Conservation (phyloP, 495 filamentous ascomycete genomes). For the Darksidea phi region DNA sequence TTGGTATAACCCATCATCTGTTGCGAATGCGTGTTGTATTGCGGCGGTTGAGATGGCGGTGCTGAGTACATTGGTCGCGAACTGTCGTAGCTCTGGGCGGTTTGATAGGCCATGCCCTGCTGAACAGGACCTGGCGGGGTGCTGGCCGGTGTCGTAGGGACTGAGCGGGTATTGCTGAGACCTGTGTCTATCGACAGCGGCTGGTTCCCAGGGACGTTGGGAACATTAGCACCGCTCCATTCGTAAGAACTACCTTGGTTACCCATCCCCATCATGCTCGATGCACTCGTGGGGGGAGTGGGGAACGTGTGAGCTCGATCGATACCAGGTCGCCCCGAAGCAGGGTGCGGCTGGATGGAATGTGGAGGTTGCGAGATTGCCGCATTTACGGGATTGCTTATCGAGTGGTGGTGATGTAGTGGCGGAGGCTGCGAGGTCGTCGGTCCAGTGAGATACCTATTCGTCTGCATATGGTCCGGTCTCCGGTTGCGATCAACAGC, state of each 20-base stretch:
- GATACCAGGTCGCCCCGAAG: slow-evolving; percentile 65
- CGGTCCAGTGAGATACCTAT: slow-evolving; percentile 47
- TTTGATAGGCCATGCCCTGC: slow-evolving; percentile 73
- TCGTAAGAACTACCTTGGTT: slow-evolving; percentile 71
- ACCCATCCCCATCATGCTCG: slow-evolving; percentile 81
- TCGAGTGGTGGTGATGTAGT: slow-evolving; percentile 74
- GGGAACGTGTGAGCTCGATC: slow-evolving; percentile 89
- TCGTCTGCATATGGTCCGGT: slow-evolving; percentile 49
- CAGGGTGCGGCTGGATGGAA: slow-evolving; percentile 73
- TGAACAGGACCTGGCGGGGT: slow-evolving; percentile 78
- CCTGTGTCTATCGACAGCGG: slow-evolving; percentile 83
- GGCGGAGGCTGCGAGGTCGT: slow-evolving; percentile 56
- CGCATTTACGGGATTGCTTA: slow-evolving; percentile 64
- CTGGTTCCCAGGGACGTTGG: slow-evolving; percentile 62
- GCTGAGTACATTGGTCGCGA: slow-evolving; percentile 80
- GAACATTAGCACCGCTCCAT: slow-evolving; percentile 69
- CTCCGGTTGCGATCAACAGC: slow-evolving; percentile 72
- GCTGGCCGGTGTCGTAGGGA: slow-evolving; percentile 90
- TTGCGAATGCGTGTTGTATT: slow-evolving; percentile 63
- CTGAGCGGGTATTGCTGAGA: slow-evolving; percentile 74
- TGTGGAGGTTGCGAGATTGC: slow-evolving; percentile 65
- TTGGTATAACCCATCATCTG: slow-evolving; percentile 79
- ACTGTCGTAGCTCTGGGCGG: slow-evolving; percentile 70
- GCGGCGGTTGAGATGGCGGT: slow-evolving; percentile 64
- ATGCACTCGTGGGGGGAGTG: slow-evolving; percentile 89